These are phyloP conservation scores for Grosmannia clavigera DNA, from an alignment of 2,329 filamentous ascomycete species.

Conservation along the genomic window DNA sequence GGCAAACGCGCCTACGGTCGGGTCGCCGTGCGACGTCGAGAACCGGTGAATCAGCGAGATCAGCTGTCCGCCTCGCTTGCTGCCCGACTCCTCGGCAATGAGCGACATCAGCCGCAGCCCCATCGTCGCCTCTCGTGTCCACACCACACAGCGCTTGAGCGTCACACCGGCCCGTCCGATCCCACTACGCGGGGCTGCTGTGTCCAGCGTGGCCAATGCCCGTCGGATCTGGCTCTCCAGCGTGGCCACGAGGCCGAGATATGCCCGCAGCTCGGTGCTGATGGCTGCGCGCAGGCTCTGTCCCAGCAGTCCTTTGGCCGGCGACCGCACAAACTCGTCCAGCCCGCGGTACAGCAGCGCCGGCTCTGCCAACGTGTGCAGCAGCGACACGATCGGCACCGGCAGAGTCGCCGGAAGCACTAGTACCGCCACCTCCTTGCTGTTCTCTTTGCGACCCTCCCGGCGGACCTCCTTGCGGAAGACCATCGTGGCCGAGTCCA, in stretches of 20 bases:
- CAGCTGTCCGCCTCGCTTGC: conserved; percentile 73
- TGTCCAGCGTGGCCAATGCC: conserved; percentile 63
- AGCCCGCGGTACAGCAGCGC: conserved; percentile 81
- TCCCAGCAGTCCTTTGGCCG: conserved; percentile 71
- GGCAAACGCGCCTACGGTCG: conserved; percentile 85
- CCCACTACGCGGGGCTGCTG: conserved; percentile 51
- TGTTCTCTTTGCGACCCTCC: not conserved
- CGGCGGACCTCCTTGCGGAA: conserved; percentile 41
- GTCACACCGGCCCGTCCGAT: conserved; percentile 84
- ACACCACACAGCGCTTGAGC: conserved; percentile 87
- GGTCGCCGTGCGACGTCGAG: conserved; percentile 87
- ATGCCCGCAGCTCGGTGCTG: conserved; percentile 71
- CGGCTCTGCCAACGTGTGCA: conserved; percentile 85
- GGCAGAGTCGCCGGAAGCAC: conserved; percentile 71
- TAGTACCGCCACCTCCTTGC: conserved; percentile 41
- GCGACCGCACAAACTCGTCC: conserved; percentile 68
- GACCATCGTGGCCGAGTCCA: conserved; percentile 73
- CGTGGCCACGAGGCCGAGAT: conserved; percentile 81
- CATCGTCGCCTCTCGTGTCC: conserved; percentile 96
- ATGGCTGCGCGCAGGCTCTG: conserved; percentile 88
- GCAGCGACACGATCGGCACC: conserved; percentile 69
- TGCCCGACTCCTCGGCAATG: conserved; percentile 83
- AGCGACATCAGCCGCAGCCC: conserved; percentile 84
- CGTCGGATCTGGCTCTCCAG: conserved; percentile 84
- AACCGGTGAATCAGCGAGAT: conserved; percentile 91